Evolutionary conservation across 495 filamentous ascomycete genomes (phyloP).

Genomic region (Neurospora sp.): DNA sequence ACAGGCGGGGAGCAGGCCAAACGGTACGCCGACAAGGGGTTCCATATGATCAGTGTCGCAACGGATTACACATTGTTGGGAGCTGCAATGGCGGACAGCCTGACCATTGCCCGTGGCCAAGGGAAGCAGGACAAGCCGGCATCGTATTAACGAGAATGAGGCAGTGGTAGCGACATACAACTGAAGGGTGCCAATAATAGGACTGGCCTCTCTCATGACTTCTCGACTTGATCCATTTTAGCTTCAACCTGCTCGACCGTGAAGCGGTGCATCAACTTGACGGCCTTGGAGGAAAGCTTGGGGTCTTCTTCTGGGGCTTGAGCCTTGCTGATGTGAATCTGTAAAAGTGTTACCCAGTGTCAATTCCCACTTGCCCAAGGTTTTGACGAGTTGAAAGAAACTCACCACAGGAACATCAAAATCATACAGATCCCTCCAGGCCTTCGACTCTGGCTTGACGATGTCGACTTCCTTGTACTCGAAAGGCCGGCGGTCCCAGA

Average conservation of each 20-base stretch:
- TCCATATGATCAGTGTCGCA: constrained; percentile 62
- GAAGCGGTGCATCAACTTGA: constrained; percentile 81
- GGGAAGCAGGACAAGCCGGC: constrained; percentile 17
- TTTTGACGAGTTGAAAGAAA: neutral
- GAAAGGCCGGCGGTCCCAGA: constrained; percentile 60
- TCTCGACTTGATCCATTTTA: constrained; percentile 58
- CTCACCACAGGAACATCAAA: constrained; percentile 81
- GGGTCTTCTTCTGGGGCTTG: constrained; percentile 35
- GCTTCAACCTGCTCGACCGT: constrained; percentile 56
- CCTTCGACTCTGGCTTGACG: constrained; percentile 49
- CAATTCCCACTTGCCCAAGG: neutral
- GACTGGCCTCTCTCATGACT: constrained; percentile 11
- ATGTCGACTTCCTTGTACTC: constrained; percentile 74
- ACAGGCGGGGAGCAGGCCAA: constrained; percentile 54
- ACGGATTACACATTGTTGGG: constrained; percentile 50
- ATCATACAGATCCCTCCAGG: constrained; percentile 76
- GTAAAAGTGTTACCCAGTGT: neutral
- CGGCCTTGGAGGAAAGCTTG: constrained; percentile 45
- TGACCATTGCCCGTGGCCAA: constrained; percentile 38
- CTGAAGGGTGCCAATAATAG: neutral
- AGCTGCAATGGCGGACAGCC: constrained; percentile 29
- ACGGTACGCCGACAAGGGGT: constrained; percentile 55
- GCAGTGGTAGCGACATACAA: neutral
- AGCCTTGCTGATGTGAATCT: constrained; percentile 60
- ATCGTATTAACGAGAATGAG: constrained; percentile 19